Percentiles rank a stretch among this genome's conserved stretches.
phyloP scores from a whole-genome alignment of 257 asterid genomes.

The Solanum corneliomulleri region DNA sequence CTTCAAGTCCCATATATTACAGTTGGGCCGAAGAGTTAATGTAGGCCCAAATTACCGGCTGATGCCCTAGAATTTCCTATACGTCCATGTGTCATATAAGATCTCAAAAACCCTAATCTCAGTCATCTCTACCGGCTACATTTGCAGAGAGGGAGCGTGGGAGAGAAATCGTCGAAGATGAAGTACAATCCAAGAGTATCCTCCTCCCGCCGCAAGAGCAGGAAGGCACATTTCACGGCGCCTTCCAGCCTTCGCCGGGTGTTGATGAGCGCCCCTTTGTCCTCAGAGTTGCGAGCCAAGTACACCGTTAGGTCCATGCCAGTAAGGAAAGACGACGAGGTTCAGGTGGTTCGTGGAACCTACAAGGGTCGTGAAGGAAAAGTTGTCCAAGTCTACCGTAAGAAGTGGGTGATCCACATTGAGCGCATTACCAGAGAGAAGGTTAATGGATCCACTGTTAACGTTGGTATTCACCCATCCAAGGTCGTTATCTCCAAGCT shows the following conservation, averaged over 20 bases:
- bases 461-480: conserved; percentile 69
- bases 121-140: neutral
- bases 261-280: conserved; percentile 69
- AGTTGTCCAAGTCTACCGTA: conserved; percentile 76
- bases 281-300: conserved; percentile 55
- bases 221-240: conserved; percentile 91
- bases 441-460: conserved; percentile 79
- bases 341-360: conserved; percentile 76
- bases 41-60: neutral
- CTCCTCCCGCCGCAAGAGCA: conserved; percentile 77
- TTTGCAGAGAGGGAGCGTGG: neutral
- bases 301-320: conserved; percentile 77
- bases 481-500: conserved; percentile 70
- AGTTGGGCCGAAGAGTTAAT: neutral
- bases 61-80: neutral
- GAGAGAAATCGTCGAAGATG: conserved; percentile 37
- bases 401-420: conserved; percentile 89
- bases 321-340: conserved; percentile 84
- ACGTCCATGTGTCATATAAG: neutral
- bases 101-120: conserved; percentile 6
- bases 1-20: neutral
- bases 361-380: conserved; percentile 90
- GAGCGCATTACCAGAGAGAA: conserved; percentile 83
- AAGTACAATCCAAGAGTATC: conserved; percentile 71
- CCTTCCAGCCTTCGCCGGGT: conserved; percentile 86